phyloP scores from a whole-genome alignment of 129 eudicot species.

The Ambrosia trifida region DNA sequence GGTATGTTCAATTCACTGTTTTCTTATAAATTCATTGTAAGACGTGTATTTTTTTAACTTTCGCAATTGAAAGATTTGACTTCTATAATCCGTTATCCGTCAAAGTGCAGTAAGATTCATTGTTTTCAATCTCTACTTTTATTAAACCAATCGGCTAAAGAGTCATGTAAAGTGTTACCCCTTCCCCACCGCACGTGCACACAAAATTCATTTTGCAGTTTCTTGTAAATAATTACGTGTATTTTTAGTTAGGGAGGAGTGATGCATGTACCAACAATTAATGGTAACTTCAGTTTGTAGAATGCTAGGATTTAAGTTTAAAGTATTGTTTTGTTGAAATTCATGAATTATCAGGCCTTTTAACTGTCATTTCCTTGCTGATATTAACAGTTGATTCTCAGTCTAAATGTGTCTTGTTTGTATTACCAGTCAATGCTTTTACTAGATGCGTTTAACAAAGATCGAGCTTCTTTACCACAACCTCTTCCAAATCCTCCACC shows the following conservation, averaged over 20 bases:
- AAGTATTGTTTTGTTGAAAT: conserved; percentile 1
- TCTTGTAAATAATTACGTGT: background rate
- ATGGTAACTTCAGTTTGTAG: background rate
- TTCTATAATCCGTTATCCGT: background rate
- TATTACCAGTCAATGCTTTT: conserved; percentile 76
- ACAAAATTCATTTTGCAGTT: background rate
- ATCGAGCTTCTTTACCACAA: conserved; percentile 92
- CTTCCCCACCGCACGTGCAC: background rate
- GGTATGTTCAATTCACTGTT: background rate
- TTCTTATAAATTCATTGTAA: background rate
- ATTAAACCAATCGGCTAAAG: background rate
- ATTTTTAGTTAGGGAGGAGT: background rate
- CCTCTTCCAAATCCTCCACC: conserved; percentile 80
- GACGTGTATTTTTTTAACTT: background rate
- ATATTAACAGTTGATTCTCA: background rate
- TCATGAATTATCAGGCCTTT: background rate
- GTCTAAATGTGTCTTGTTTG: conserved; percentile 9
- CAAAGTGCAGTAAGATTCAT: background rate
- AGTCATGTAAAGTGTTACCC: background rate
- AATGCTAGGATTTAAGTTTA: background rate
- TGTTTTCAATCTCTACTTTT: background rate
- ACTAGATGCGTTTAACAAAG: conserved; percentile 92
- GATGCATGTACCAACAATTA: conserved; percentile 1
- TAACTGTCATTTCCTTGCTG: conserved; percentile 7
- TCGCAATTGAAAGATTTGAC: background rate